These are phyloP conservation scores for Scheffersomyces lignosus DNA, from an alignment of 805 yeast species.

Conservation along the genomic window DNA sequence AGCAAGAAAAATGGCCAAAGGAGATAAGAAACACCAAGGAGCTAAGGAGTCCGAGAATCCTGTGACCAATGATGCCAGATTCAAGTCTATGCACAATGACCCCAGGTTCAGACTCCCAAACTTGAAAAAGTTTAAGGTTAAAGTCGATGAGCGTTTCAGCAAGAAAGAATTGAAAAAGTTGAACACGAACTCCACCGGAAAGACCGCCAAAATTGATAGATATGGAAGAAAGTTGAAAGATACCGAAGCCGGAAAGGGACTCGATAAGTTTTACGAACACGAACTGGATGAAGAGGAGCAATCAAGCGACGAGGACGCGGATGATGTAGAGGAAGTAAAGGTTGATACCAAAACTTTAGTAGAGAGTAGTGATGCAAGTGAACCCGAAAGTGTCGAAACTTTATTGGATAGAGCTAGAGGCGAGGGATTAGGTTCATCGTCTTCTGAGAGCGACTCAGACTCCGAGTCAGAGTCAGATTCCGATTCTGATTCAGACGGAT, in stretches of 20 bases:
- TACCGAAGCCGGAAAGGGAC: slow-evolving; percentile 42
- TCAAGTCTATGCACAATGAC: slow-evolving; percentile 75
- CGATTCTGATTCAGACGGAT: slow-evolving; percentile 42
- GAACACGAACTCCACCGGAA: slow-evolving; percentile 45
- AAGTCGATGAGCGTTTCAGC: slow-evolving; percentile 81
- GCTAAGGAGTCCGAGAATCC: slow-evolving; percentile 14
- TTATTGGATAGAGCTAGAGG: slow-evolving; percentile 67
- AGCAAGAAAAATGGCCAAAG: slow-evolving; percentile 4
- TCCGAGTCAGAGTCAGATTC: slow-evolving; percentile 45
- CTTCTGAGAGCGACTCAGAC: slow-evolving; percentile 37
- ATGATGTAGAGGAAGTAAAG: slow-evolving; percentile 19
- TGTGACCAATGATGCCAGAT: slow-evolving; percentile 68
- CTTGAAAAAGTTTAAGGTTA: slow-evolving; percentile 66
- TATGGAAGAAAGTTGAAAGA: slow-evolving; percentile 74
- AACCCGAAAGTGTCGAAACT: slow-evolving; percentile 9
- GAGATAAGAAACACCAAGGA: slow-evolving; percentile 1
- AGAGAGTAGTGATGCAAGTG: slow-evolving; percentile 17
- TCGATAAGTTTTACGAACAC: slow-evolving; percentile 64
- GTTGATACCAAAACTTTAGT: slow-evolving; percentile 12
- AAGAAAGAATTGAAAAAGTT: slow-evolving; percentile 60
- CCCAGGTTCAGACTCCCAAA: slow-evolving; percentile 83
- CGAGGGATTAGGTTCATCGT: slow-evolving; percentile 47
- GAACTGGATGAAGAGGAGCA: slow-evolving; percentile 35
- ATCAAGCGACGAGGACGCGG: slow-evolving; percentile 31
- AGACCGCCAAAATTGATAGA: slow-evolving; percentile 70